A percentile compares a stretch with the other conserved stretches of the same genome.
Evolutionary conservation across 768 basidiomycete genomes (phyloP).

Genomic region (Pisolithus albus): DNA sequence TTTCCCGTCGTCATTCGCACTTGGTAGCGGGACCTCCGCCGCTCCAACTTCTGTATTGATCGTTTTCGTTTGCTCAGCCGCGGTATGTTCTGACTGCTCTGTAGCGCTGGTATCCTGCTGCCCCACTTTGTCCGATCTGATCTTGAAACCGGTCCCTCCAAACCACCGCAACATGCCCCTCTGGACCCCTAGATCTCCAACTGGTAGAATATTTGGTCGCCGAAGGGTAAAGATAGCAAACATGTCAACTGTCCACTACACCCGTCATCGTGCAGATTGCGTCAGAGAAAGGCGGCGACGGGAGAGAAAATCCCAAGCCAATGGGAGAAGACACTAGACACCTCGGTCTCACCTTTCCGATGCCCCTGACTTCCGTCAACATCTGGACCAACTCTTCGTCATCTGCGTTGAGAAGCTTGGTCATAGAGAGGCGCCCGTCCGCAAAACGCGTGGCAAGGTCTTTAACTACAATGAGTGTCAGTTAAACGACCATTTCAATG

Average conservation of each 20-base stretch:
- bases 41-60: neutral
- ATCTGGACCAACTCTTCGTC: slow-evolving; percentile 75
- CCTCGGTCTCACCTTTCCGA: slow-evolving; percentile 53
- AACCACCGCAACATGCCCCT: slow-evolving; percentile 65
- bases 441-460: slow-evolving; percentile 76
- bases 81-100: neutral
- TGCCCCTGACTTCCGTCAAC: slow-evolving; percentile 72
- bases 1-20: neutral
- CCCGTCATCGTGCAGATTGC: neutral
- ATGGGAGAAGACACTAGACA: neutral
- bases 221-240: slow-evolving; percentile 85
- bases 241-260: slow-evolving; percentile 65
- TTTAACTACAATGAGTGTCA: slow-evolving; percentile 42
- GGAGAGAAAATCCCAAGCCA: neutral
- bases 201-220: slow-evolving; percentile 73
- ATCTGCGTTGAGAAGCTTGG: slow-evolving; percentile 58
- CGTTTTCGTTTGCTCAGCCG: neutral
- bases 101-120: neutral
- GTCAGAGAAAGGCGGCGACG: neutral
- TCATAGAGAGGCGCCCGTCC: slow-evolving; percentile 70
- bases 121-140: slow-evolving; percentile 11
- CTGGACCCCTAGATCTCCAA: slow-evolving; percentile 82
- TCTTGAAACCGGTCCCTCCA: slow-evolving; percentile 8
- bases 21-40: neutral
- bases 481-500: neutral